phyloP scores from a whole-genome alignment of 495 filamentous ascomycete species.

The Antarctomyces pellizariae region DNA sequence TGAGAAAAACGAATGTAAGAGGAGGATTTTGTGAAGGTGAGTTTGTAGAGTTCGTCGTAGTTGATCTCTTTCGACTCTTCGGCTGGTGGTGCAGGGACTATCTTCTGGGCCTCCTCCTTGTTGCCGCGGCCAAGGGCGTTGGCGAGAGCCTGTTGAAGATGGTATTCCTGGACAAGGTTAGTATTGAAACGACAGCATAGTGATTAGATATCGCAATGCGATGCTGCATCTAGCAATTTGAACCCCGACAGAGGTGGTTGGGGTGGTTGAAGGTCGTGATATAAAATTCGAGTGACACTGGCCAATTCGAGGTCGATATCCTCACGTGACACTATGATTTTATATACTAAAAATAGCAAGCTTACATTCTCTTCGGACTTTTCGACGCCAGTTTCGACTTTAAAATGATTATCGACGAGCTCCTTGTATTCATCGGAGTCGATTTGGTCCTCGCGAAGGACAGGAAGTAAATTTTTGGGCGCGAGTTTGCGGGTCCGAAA shows the following conservation, averaged over 20 bases:
- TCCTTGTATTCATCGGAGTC: conserved; percentile 43
- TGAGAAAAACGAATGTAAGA: conserved; percentile 96
- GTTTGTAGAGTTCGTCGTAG: conserved; percentile 76
- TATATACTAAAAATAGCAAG: too few species aligned
- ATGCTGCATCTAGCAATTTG: background rate
- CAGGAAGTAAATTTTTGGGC: conserved; percentile 61
- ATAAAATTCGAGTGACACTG: too few species aligned
- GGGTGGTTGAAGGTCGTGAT: too few species aligned
- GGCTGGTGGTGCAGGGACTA: conserved; percentile 67
- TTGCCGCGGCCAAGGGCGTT: conserved; percentile 44
- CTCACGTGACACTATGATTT: conserved; percentile 19
- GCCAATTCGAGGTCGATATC: background rate
- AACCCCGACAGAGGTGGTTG: background rate
- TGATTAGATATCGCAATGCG: conserved; percentile 9
- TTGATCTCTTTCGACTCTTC: conserved; percentile 52
- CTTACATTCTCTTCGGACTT: conserved; percentile 90
- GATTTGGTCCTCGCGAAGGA: conserved; percentile 76
- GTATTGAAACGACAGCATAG: conserved; percentile 5
- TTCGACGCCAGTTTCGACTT: conserved; percentile 91
- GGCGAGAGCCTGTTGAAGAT: conserved; percentile 83
- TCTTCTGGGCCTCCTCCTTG: conserved; percentile 43
- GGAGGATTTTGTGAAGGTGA: conserved; percentile 53
- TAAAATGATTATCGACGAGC: conserved; percentile 22
- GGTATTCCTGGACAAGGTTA: conserved; percentile 58
- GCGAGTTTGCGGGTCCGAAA: conserved; percentile 77